Percentiles rank a stretch among this genome's conserved stretches.
Conservation (phyloP, 345 rosid genomes). For the Murraya koenigii region DNA sequence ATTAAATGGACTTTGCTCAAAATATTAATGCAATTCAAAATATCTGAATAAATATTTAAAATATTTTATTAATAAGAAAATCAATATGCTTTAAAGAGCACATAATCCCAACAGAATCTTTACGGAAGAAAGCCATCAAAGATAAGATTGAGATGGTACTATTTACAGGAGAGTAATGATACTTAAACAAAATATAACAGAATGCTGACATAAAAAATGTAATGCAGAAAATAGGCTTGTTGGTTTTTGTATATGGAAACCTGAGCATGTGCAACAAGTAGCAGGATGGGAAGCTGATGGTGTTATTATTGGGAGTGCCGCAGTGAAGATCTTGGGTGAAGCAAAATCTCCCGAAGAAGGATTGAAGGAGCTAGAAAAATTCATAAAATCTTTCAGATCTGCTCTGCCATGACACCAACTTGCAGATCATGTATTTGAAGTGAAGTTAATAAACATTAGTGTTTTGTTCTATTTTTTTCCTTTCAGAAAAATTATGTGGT, state of each 20-base stretch:
- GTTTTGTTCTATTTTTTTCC: too few species aligned
- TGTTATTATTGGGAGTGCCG: slow-evolving; percentile 81
- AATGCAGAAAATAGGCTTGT: slow-evolving; percentile 9
- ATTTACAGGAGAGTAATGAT: too few species aligned
- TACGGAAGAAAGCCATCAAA: slow-evolving; percentile 72
- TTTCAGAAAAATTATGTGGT: too few species aligned
- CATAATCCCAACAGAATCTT: slow-evolving; percentile 61
- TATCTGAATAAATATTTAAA: too few species aligned
- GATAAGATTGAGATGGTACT: slow-evolving; percentile 68
- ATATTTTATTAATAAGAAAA: too few species aligned
- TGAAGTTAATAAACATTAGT: too few species aligned
- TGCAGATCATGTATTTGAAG: neutral
- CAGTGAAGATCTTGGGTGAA: slow-evolving; percentile 68
- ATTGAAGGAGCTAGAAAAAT: slow-evolving; percentile 53
- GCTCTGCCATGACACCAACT: slow-evolving; percentile 43
- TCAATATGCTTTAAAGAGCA: too few species aligned
- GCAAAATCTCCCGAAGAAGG: slow-evolving; percentile 75
- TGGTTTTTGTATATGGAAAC: slow-evolving; percentile 79
- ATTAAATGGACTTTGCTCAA: too few species aligned
- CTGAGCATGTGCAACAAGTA: slow-evolving; percentile 79
- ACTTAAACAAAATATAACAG: neutral
- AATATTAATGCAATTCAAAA: too few species aligned
- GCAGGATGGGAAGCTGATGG: slow-evolving; percentile 89
- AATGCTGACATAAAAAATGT: too few species aligned
- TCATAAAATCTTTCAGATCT: slow-evolving; percentile 59